Base-by-base conservation (phyloP, 2,329 filamentous ascomycete species). In the Sporothrix euskadiensis region DNA sequence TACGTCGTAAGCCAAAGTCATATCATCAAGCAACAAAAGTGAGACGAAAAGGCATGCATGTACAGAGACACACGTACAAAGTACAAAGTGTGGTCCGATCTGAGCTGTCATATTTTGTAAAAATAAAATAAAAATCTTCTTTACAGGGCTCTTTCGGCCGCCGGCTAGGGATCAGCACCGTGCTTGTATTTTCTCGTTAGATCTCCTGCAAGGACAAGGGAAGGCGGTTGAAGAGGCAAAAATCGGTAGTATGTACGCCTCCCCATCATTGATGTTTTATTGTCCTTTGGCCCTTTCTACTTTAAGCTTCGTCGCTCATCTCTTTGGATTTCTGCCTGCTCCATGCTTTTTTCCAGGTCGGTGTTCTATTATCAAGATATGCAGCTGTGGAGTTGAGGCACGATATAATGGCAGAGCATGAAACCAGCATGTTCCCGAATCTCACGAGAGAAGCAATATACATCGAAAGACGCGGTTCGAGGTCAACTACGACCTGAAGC, bases 21-120 rank as follows among this genome's bases (percentile, higher is more conserved):
- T 32, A 63, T 65, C n/a, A 14, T 44, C 59, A 41, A 30, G 22
- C 26, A 22, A 41, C 26, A 30, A 26, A 44, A 16, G 61, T 19
- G 44, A 68, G 44, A 35, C 26, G 22, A 49, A 49, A 32, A 35
- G 19, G 30, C 26, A 26, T 26, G 26, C 26, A 35, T 9, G 32
- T 26, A 35, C 16, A 49, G 41, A 49, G 16, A n/a, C 41, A 30
- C 41, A n/a, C 41, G 19, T 26, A 68, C 8, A 16, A 32, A 30
- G 19, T 26, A 68, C 8, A 16, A 32, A 30, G 26, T n/a, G 32
- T 2, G 14, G 44, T 52, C 41, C 14, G 26, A 68, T 68, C 26
- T 68, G 65, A 68, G 65, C 44, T 68, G 65, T 68, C 65, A 68
- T 22, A 47, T 66, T 47, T 47, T 35, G 5, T 35, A 35, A 35